Conservation (phyloP, 169 alveolate genomes). For the Pseudocohnilembus persalinus region DNA sequence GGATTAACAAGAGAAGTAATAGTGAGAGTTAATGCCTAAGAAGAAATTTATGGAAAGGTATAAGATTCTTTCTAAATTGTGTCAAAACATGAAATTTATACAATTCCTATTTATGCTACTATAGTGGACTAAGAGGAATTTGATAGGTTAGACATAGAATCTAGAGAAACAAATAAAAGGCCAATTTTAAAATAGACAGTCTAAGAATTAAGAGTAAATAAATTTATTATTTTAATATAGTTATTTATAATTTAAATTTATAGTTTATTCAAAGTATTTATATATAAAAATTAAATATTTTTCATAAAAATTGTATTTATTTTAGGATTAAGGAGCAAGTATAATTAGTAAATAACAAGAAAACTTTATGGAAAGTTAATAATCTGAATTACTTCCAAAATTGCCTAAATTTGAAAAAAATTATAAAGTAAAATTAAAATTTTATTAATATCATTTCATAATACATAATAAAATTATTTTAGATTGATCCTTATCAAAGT, state of each 20-base stretch:
- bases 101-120: slow-evolving; percentile 38
- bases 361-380: slow-evolving; percentile 42
- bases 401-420: slow-evolving; percentile 18
- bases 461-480: not conserved
- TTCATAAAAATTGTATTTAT: no score
- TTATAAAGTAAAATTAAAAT: slow-evolving; percentile 1
- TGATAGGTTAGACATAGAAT: slow-evolving; percentile 34
- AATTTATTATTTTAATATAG: not conserved
- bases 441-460: not conserved
- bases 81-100: slow-evolving; percentile 42
- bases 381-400: slow-evolving; percentile 46
- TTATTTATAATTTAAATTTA: not conserved
- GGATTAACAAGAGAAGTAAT: slow-evolving; percentile 45
- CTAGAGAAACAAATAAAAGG: slow-evolving; percentile 23
- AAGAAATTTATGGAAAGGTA: slow-evolving; percentile 30
- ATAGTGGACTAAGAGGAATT: slow-evolving; percentile 18
- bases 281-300: no score
- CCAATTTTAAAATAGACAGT: slow-evolving; percentile 26
- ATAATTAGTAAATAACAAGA: no score
- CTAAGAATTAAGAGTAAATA: slow-evolving; percentile 23
- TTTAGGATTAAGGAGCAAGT: no score
- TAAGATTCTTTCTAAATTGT: slow-evolving; percentile 36
- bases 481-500: slow-evolving; percentile 16
- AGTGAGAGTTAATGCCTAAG: slow-evolving; percentile 15
- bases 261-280: slow-evolving; percentile 7